Percentiles rank a stretch among this genome's conserved stretches.
These are phyloP conservation scores for Aureobasidium pullulans DNA, from an alignment of 2,329 filamentous ascomycete species.

Conservation along the genomic window DNA sequence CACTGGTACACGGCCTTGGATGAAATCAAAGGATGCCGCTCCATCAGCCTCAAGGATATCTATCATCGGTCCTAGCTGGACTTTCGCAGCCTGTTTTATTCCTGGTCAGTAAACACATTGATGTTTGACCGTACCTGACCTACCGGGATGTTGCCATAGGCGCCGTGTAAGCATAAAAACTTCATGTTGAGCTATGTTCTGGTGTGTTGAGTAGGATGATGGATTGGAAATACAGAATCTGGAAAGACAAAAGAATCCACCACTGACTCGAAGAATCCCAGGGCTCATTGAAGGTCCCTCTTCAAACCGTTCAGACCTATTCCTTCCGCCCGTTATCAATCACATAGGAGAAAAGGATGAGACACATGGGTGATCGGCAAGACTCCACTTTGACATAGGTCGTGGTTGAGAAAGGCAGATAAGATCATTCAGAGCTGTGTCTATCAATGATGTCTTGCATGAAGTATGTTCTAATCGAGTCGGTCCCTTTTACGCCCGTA, in stretches of 20 bases:
- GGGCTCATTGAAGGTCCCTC: neutral
- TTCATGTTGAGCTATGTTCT: neutral
- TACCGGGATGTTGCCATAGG: slow-evolving; percentile 6
- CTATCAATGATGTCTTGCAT: neutral
- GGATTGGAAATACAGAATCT: too few species aligned
- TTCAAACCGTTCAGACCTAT: neutral
- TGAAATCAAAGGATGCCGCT: neutral
- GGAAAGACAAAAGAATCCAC: neutral
- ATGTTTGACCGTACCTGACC: neutral
- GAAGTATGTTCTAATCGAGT: neutral
- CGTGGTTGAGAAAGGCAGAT: neutral
- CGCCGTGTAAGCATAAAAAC: neutral
- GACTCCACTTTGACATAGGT: neutral
- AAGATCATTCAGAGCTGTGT: neutral
- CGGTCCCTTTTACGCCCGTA: neutral
- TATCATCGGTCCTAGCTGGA: neutral
- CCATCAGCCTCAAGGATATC: neutral
- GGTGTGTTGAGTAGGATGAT: neutral
- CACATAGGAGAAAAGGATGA: neutral
- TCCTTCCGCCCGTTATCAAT: neutral
- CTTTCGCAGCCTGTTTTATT: neutral
- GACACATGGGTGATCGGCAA: neutral
- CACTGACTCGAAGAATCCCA: neutral
- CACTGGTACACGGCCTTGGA: neutral
- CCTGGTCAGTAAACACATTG: too few species aligned